Base-by-base conservation (phyloP, 352 stramenopile species). In the Peronospora tabacina region DNA sequence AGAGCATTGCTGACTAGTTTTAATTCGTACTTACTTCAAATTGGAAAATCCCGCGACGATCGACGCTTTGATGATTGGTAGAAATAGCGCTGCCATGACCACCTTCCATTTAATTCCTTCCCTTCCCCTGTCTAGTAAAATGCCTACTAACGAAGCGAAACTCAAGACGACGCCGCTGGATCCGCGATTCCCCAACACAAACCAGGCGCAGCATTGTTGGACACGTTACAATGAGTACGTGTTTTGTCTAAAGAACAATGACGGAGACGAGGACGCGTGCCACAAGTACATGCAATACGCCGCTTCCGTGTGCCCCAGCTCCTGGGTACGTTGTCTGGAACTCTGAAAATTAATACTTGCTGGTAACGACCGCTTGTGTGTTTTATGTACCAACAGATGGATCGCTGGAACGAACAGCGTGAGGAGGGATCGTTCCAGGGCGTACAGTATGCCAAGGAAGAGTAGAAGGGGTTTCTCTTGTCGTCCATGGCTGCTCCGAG, bases 181-280 rank as follows among this genome's bases (percentile, higher is more conserved):
- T 73, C 72, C 80, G 22, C 78, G 83, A 20, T 94, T 94, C 75
- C 83, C 83, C 30, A 94, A 90, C 72, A 60, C 68, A 58, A 94
- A 94, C 73, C 83, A 94, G 74, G 61, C 74, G 44, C 83, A 94
- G 66, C 80, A 91, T 63, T 91, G 80, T 74, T 91, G 80, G 86
- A 94, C 83, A 51, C 77, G 84, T 40, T 98, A 98, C 89, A 98
- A 98, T 66, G 94, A 98, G 76, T 98, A 90, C 75, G 82, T 98
- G 28, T 65, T 98, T 39, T 98, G 95, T 75, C 57, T 97, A 43
- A 98, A 98, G 77, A 90, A 92, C 61, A 97, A 94, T 52, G 84
- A 94, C 49, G 83, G 81, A 36, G 94, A 98, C 58, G 91, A 97
- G 55, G 90, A 97, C 55, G 74, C 86, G 44, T 94, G 83, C 75